phyloP scores from a whole-genome alignment of 2,329 filamentous ascomycete species.

The Ophiostoma australiae region DNA sequence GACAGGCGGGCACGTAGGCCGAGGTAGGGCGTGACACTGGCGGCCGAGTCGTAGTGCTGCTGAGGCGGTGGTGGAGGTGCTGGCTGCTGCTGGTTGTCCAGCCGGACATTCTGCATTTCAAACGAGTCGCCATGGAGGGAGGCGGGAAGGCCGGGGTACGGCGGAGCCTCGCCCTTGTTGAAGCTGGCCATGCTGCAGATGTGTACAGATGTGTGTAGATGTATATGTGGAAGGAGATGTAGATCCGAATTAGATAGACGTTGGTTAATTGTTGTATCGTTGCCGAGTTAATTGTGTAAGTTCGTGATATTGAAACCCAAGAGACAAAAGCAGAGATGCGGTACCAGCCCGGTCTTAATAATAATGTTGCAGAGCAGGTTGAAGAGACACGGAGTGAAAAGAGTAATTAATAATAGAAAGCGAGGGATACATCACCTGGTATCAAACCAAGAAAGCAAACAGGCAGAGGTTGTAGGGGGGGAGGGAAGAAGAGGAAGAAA shows the following conservation, averaged over 20 bases:
- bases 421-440: neutral
- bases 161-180: constrained; percentile 28
- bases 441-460: neutral
- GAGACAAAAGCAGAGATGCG: neutral
- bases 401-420: neutral
- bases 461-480: neutral
- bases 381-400: constrained; percentile 9
- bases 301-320: neutral
- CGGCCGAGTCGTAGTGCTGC: constrained; percentile 49
- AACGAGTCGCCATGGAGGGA: constrained; percentile 33
- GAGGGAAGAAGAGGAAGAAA: neutral
- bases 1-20: constrained; percentile 84
- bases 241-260: neutral
- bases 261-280: neutral
- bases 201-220: neutral
- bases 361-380: neutral
- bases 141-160: constrained; percentile 34
- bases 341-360: constrained; percentile 14
- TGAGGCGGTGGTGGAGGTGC: neutral
- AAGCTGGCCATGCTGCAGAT: constrained; percentile 29
- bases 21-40: constrained; percentile 81
- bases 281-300: neutral
- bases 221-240: neutral
- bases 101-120: constrained; percentile 38
- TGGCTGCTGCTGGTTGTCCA: constrained; percentile 23